Conservation (phyloP, 352 stramenopile species). For the Globisporangium iwayamae region DNA sequence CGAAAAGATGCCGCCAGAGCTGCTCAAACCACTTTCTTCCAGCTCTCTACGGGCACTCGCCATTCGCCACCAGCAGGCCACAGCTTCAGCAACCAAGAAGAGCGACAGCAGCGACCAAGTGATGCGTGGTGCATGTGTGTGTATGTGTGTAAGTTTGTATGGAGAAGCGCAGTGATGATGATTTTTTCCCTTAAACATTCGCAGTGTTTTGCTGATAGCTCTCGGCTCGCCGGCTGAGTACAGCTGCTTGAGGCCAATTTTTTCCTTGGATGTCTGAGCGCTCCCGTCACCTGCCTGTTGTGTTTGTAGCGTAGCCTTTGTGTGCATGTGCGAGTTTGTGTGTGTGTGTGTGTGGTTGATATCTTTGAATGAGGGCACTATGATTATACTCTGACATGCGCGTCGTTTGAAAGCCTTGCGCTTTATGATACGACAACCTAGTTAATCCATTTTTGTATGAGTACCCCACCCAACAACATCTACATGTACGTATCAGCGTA, state of each 20-base stretch:
- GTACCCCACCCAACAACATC: conserved; percentile 24
- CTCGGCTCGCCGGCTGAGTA: conserved; percentile 52
- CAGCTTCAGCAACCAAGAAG: neutral
- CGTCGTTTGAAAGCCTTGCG: conserved; percentile 67
- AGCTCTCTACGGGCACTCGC: neutral
- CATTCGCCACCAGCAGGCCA: neutral
- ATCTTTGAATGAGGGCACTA: conserved; percentile 25
- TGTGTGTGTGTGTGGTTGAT: neutral
- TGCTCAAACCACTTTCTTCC: conserved; percentile 9
- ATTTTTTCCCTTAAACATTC: conserved; percentile 83
- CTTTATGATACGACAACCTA: conserved; percentile 80
- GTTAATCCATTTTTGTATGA: conserved; percentile 81
- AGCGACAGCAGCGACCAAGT: neutral
- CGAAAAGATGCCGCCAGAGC: neutral
- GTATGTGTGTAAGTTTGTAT: neutral
- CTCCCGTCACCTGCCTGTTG: conserved; percentile 1
- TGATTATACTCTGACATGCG: conserved; percentile 78
- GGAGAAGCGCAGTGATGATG: conserved; percentile 68
- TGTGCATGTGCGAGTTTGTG: conserved; percentile 1
- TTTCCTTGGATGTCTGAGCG: conserved; percentile 53
- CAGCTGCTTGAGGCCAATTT: conserved; percentile 50
- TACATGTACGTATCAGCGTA: neutral
- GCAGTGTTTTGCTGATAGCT: conserved; percentile 13
- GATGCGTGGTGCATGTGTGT: neutral
- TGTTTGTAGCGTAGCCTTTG: no score